Evolutionary conservation across 2,329 filamentous ascomycete genomes (phyloP), one percentile per base, ranked within the genome.

Genomic region (Bertia moriformis): DNA sequence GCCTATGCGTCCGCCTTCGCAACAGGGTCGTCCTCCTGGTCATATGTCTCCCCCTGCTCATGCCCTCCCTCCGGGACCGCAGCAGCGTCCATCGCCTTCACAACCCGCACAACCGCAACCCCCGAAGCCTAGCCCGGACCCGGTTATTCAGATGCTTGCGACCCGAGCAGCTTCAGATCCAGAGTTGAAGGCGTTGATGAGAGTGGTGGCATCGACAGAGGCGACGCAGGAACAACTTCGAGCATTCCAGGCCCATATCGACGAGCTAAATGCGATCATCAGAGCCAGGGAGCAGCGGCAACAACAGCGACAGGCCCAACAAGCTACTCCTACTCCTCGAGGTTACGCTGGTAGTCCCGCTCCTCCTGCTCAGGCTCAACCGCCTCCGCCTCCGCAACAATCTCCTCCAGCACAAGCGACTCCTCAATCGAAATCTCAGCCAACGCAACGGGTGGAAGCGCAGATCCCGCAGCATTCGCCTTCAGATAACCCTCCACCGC

Each of bases 101-200:
- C 32, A 10, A 10, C 10, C 10, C 15, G 32, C 10, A 12, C 32
- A 35, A 15, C 15, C 32, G 7, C 56, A 57, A 37, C 56, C 58
- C 19, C 50, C 55, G 4, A 63, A 65, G 45, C 57, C 60, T 4
- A 65, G 60, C 37, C 56, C 61, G 7, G 65, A 68, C 42, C 65
- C 65, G 5, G 65, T 68, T 24, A 67, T 68, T 44, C 65, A 67
- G 41, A 66, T 67, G 62, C 52, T 68, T 37, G 65, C 65, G n/a
- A 65, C 63, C 5, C 55, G 62, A 43, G 65, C 65, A 18, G 63
- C 64, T 3, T 57, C 62, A 7, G 62, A 67, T 43, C 60, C 60
- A 3, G 60, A 64, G 37, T 48, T 68, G 24, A 68, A 67, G 44
- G 61, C 62, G 4, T 47, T 68, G 46, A 68, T 68, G 65, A 58